These are phyloP conservation scores for Jamesozyma lodderae DNA, from an alignment of 805 yeast species.

Conservation along the genomic window DNA sequence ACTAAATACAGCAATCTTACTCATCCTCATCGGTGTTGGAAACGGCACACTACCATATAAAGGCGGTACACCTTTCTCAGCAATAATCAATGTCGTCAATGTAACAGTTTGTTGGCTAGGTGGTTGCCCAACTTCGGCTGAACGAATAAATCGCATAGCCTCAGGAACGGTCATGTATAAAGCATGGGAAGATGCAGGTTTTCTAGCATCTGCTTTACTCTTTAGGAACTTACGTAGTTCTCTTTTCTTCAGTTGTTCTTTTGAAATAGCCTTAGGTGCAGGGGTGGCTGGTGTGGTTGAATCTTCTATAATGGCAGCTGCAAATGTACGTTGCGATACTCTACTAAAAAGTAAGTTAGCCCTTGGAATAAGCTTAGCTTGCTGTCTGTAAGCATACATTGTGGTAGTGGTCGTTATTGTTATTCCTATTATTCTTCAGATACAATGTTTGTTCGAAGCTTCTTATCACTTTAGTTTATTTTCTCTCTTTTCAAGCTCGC, in stretches of 20 bases:
- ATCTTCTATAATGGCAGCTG: not conserved
- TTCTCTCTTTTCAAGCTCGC: no score
- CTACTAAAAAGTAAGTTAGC: no score
- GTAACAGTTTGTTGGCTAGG: slow-evolving; percentile 60
- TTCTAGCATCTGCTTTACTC: slow-evolving; percentile 33
- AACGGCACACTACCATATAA: slow-evolving; percentile 62
- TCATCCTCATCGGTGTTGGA: slow-evolving; percentile 62
- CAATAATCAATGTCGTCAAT: slow-evolving; percentile 52
- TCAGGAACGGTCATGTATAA: slow-evolving; percentile 60
- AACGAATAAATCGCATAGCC: slow-evolving; percentile 74
- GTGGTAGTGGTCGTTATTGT: no score
- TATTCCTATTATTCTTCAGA: no score
- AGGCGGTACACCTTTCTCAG: slow-evolving; percentile 71
- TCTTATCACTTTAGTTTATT: no score
- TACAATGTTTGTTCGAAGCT: no score
- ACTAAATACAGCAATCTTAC: slow-evolving; percentile 62
- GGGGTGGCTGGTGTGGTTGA: not conserved
- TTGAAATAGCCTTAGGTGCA: slow-evolving; percentile 14
- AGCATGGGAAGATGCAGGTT: slow-evolving; percentile 42
- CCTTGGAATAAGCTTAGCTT: no score
- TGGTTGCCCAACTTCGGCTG: slow-evolving; percentile 85
- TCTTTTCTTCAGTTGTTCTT: slow-evolving; percentile 29
- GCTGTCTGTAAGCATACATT: no score
- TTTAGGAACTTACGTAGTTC: slow-evolving; percentile 32
- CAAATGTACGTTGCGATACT: not conserved